A percentile compares a stretch with the other conserved stretches of the same genome.
Conservation (phyloP, 108 stramenopile genomes). For the Schizochytrium sp. region DNA sequence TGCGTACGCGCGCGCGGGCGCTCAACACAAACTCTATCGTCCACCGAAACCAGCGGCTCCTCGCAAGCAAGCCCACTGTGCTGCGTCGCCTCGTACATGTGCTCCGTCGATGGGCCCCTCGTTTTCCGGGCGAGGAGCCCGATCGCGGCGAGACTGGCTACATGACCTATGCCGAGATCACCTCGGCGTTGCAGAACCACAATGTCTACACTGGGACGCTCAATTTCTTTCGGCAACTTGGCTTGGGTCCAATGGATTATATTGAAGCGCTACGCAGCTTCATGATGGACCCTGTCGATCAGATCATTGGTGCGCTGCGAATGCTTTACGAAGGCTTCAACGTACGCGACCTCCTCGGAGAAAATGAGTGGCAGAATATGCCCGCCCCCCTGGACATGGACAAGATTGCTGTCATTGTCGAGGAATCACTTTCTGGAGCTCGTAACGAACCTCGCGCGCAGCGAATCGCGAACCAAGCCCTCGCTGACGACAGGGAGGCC, state of each 20-base stretch:
- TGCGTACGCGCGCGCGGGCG: not conserved
- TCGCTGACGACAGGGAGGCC: not conserved
- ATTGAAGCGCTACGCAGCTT: not conserved
- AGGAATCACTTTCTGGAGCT: not conserved
- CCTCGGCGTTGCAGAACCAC: not conserved
- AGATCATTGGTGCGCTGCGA: not conserved
- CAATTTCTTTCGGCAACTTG: not conserved
- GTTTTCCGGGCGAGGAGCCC: not conserved
- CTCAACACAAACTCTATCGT: not conserved
- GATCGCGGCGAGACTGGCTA: not conserved
- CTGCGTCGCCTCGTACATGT: not conserved
- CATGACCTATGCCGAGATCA: not conserved
- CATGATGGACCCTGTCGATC: not conserved
- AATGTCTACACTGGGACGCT: not conserved
- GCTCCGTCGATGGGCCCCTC: not conserved
- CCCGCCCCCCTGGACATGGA: not conserved
- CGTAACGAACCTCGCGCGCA: not conserved
- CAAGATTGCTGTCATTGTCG: not conserved
- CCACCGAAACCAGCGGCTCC: not conserved
- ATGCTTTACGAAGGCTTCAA: not conserved
- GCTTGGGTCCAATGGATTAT: not conserved
- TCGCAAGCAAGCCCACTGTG: not conserved
- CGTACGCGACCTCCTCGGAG: not conserved
- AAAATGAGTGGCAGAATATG: not conserved
- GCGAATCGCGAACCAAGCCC: not conserved